These are phyloP conservation scores for Penicillium hesseltinei DNA, from an alignment of 2,329 filamentous ascomycete species.

Conservation along the genomic window DNA sequence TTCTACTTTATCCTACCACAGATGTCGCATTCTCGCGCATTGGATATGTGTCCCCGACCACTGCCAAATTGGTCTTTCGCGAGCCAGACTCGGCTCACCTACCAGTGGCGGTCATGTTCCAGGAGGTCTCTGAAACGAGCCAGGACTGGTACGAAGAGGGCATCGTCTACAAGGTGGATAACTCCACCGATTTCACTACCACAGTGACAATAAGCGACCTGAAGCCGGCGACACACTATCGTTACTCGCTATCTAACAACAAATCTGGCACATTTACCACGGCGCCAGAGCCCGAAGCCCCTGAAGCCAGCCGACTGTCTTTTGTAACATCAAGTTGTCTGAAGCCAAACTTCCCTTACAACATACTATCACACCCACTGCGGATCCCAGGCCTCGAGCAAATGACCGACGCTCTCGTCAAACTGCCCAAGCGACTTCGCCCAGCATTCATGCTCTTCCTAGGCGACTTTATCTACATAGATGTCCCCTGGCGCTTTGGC, in stretches of 20 bases:
- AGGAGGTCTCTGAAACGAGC: constrained; percentile 35
- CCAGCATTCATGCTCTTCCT: constrained; percentile 61
- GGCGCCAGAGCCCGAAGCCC: constrained; percentile 67
- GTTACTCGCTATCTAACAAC: constrained; percentile 84
- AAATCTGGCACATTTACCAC: constrained; percentile 78
- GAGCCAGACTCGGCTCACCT: constrained; percentile 75
- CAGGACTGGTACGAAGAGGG: constrained; percentile 64
- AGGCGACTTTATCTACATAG: constrained; percentile 54
- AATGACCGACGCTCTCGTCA: constrained; percentile 69
- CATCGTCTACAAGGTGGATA: constrained; percentile 62
- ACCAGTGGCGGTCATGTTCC: constrained; percentile 69
- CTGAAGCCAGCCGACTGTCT: constrained; percentile 69
- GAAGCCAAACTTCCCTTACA: constrained; percentile 87
- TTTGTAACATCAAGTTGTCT: constrained; percentile 94
- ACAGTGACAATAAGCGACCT: constrained; percentile 66
- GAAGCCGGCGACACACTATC: constrained; percentile 70
- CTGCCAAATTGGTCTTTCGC: constrained; percentile 77
- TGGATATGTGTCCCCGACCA: constrained; percentile 78
- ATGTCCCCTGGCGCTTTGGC: constrained; percentile 80
- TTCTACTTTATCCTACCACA: constrained; percentile 65
- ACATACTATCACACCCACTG: constrained; percentile 75
- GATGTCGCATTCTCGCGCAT: constrained; percentile 83
- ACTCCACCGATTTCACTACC: constrained; percentile 79
- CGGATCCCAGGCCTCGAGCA: constrained; percentile 76
- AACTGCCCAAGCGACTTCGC: constrained; percentile 57